Evolutionary conservation across 371 early-diverging fungal species (phyloP).

Genomic region (Mortierella sp.): DNA sequence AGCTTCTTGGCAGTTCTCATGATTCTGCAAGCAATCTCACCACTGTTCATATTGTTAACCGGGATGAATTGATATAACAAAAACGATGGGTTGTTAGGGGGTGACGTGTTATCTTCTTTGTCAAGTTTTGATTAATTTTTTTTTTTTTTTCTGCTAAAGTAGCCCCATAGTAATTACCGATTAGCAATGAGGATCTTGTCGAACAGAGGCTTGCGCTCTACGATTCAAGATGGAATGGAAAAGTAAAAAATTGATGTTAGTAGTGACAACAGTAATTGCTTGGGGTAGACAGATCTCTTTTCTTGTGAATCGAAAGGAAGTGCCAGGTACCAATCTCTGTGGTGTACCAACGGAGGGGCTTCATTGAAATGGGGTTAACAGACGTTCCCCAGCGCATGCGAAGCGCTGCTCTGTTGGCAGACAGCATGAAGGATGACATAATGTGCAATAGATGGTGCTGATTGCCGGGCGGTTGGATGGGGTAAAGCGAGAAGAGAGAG

Average conservation of each 20-base stretch:
- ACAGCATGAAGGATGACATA: conserved; percentile 54
- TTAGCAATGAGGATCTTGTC: conserved; percentile 92
- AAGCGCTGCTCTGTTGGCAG: conserved; percentile 54
- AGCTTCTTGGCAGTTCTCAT: conserved; percentile 89
- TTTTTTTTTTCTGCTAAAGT: too few relatives aligned
- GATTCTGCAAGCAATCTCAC: conserved; percentile 93
- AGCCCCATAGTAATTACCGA: conserved; percentile 62
- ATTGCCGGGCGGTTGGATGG: conserved; percentile 11
- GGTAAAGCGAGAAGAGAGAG: conserved; percentile 1
- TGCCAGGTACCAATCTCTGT: conserved; percentile 51
- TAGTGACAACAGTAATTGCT: background rate
- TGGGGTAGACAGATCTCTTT: conserved; percentile 1
- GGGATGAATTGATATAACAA: background rate
- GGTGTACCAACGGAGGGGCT: conserved; percentile 55
- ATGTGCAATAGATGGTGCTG: conserved; percentile 8
- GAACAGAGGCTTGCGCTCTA: conserved; percentile 79
- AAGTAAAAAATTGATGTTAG: conserved; percentile 5
- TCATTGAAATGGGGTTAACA: conserved; percentile 46
- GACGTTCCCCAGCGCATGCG: conserved; percentile 57
- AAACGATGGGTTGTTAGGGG: background rate
- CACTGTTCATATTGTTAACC: conserved; percentile 56
- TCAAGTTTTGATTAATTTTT: too few relatives aligned
- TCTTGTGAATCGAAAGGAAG: background rate
- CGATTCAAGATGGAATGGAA: background rate
- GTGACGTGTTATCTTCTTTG: too few relatives aligned